phyloP scores from a whole-genome alignment of 805 yeast genomes.

The Hanseniaspora vineae region DNA sequence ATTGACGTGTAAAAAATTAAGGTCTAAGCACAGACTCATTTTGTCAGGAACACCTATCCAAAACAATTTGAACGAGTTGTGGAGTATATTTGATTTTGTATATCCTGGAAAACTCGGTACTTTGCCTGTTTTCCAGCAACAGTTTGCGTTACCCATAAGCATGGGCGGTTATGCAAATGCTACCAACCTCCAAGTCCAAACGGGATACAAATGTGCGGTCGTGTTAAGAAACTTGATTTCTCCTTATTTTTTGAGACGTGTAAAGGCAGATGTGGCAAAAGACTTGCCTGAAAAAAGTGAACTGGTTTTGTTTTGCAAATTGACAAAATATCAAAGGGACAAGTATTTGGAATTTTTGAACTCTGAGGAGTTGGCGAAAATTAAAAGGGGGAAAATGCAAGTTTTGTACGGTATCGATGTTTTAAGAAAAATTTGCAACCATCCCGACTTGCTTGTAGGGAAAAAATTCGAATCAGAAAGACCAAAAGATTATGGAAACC shows the following conservation, averaged over 20 bases:
- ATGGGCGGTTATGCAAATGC: conserved; percentile 99
- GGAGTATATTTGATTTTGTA: conserved; percentile 92
- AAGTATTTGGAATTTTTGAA: conserved; percentile 63
- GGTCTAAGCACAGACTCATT: conserved; percentile 75
- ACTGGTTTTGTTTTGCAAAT: conserved; percentile 82
- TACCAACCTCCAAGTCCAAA: conserved; percentile 85
- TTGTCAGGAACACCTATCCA: conserved; percentile 95
- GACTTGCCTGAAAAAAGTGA: conserved; percentile 90
- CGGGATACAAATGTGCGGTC: conserved; percentile 93
- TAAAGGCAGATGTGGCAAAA: conserved; percentile 88
- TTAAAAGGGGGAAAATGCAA: conserved; percentile 63
- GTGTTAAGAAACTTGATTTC: conserved; percentile 76
- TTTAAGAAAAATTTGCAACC: conserved; percentile 85
- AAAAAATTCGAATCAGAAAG: conserved; percentile 26
- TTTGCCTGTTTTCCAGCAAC: conserved; percentile 84
- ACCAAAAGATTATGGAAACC: conserved; percentile 36
- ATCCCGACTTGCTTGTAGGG: conserved; percentile 62
- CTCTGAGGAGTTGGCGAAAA: conserved; percentile 63
- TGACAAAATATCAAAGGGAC: conserved; percentile 63
- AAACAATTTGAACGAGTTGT: conserved; percentile 78
- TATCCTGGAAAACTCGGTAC: conserved; percentile 94
- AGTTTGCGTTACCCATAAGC: conserved; percentile 85
- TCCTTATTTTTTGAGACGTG: conserved; percentile 76
- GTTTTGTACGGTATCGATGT: conserved; percentile 84
- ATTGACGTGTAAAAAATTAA: conserved; percentile 68